These are phyloP conservation scores for Ascoidea asiatica DNA, from an alignment of 805 yeast genomes.

Conservation along the genomic window DNA sequence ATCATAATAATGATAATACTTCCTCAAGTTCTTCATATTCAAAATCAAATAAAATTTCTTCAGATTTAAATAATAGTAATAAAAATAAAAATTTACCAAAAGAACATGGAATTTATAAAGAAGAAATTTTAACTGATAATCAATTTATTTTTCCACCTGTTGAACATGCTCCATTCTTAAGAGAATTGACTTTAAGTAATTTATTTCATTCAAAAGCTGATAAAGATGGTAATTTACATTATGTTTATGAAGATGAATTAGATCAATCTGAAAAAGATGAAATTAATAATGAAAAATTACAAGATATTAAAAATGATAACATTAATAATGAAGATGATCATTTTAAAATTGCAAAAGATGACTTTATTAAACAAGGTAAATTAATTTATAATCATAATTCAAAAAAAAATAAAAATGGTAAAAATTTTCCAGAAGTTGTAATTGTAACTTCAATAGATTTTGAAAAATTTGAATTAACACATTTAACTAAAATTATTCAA, in stretches of 20 bases:
- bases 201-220: slow-evolving; percentile 34
- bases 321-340: slow-evolving; percentile 12
- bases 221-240: slow-evolving; percentile 26
- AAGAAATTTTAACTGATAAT: slow-evolving; percentile 34
- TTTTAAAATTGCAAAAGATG: slow-evolving; percentile 31
- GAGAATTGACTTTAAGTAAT: slow-evolving; percentile 38
- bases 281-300: background rate
- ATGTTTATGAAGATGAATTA: slow-evolving; percentile 1
- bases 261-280: background rate
- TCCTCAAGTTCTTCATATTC: slow-evolving; percentile 1
- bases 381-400: slow-evolving; percentile 28
- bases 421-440: slow-evolving; percentile 66
- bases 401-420: slow-evolving; percentile 19
- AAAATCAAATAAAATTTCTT: slow-evolving; percentile 4
- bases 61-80: slow-evolving; percentile 3
- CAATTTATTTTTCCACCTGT: slow-evolving; percentile 60
- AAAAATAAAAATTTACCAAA: slow-evolving; percentile 14
- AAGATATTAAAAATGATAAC: background rate
- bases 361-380: slow-evolving; percentile 56
- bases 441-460: slow-evolving; percentile 73
- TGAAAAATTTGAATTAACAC: slow-evolving; percentile 44
- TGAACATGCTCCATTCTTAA: slow-evolving; percentile 51
- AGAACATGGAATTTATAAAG: slow-evolving; percentile 29
- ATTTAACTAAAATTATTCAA: slow-evolving; percentile 59
- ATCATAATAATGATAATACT: too few species aligned